Conservation (phyloP, 306 rosid species). For the Gillenia trifoliata region DNA sequence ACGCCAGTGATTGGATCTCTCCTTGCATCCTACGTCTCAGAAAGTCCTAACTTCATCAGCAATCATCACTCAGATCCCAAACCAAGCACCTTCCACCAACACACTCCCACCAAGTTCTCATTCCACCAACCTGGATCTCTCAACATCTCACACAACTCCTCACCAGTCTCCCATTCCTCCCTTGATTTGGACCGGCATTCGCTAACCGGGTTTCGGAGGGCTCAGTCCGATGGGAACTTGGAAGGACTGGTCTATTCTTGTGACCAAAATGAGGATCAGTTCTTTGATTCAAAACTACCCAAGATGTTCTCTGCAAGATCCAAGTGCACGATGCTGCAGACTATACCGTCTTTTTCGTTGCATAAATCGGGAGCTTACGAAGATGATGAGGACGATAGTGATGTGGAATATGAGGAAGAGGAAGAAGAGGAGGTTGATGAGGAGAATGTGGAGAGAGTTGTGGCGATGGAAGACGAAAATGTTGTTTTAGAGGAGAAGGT, state of each 20-base stretch:
- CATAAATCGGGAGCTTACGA: conserved; percentile 12
- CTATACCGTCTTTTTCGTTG: conserved; percentile 53
- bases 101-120: conserved; percentile 28
- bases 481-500: conserved; percentile 14
- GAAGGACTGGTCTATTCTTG: conserved; percentile 41
- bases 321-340: conserved; percentile 35
- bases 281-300: conserved; percentile 13
- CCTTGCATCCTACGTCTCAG: conserved; percentile 38
- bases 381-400: conserved; percentile 37
- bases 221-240: conserved; percentile 81
- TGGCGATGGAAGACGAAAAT: conserved; percentile 7
- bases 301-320: conserved; percentile 21
- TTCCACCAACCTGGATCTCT: conserved; percentile 34
- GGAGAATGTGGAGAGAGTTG: conserved; percentile 4
- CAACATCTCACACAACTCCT: conserved; percentile 46
- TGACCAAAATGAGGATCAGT: conserved; percentile 34
- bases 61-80: conserved; percentile 33
- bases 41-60: conserved; percentile 27
- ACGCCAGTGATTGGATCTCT: conserved; percentile 88
- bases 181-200: conserved; percentile 28
- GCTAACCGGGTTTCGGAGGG: conserved; percentile 59
- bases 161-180: conserved; percentile 67
- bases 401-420: conserved; percentile 39
- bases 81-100: conserved; percentile 29
- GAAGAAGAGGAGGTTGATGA: conserved; percentile 34